These are phyloP conservation scores for Atkinsonella texensis DNA, from an alignment of 2,329 filamentous ascomycete genomes.

Conservation along the genomic window DNA sequence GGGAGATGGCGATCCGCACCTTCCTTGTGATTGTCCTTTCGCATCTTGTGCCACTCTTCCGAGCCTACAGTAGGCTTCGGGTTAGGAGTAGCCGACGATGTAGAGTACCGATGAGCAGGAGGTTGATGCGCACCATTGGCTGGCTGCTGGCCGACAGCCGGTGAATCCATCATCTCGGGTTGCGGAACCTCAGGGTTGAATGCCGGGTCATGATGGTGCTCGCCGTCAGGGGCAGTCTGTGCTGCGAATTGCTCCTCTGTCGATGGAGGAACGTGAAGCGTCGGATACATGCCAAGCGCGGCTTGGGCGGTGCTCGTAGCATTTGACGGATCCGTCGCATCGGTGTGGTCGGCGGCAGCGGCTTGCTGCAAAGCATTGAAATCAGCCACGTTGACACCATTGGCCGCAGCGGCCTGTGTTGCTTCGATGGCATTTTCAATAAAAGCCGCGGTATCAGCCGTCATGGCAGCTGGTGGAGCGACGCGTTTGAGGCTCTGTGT, in stretches of 20 bases:
- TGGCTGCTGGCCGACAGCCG: constrained; percentile 14
- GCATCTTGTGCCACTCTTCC: constrained; percentile 94
- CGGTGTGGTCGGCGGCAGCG: constrained; percentile 32
- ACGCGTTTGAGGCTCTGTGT: constrained; percentile 38
- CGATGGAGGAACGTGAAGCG: constrained; percentile 43
- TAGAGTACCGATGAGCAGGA: constrained; percentile 21
- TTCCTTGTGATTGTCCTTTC: constrained; percentile 98
- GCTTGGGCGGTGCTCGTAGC: constrained; percentile 49
- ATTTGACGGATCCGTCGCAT: constrained; percentile 36
- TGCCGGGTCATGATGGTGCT: constrained; percentile 20
- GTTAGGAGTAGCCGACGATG: constrained; percentile 28
- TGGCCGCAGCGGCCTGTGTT: constrained; percentile 23
- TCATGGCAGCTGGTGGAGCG: constrained; percentile 32
- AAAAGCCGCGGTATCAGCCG: constrained; percentile 36
- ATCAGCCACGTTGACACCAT: constrained; percentile 38
- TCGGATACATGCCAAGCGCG: constrained; percentile 47
- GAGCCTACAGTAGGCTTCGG: constrained; percentile 85
- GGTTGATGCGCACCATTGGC: constrained; percentile 28
- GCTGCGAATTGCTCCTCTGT: constrained; percentile 49
- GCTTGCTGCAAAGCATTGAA: constrained; percentile 46
- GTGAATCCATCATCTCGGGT: constrained; percentile 16
- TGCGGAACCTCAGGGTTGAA: constrained; percentile 22
- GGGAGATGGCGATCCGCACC: constrained; percentile 40
- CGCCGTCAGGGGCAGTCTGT: constrained; percentile 28
- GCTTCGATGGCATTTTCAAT: constrained; percentile 42